Evolutionary conservation across 345 rosid species (phyloP), one percentile per base, ranked within the genome.

Genomic region (Lagerstroemia speciosa): DNA sequence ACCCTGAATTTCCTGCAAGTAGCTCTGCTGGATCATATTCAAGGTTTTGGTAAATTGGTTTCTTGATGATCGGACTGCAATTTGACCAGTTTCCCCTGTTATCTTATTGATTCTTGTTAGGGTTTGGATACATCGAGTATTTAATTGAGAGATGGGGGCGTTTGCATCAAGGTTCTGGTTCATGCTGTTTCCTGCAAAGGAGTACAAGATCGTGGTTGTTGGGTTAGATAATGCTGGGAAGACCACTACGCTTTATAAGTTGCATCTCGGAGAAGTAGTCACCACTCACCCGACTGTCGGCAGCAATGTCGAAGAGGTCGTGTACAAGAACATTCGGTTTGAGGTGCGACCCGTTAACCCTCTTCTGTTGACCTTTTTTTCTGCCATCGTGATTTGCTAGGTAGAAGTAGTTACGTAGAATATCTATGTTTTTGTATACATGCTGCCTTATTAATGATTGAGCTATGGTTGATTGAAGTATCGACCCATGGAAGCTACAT

Each of bases 221-320:
- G 99, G 99, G 65, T 83, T 94, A 75, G 99, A 94, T 77, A 89
- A 91, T 81, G 98, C 99, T 1, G 97, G 99, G 43, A 91, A 94
- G 84, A 94, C 97, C 38, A 94, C 98, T 27, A 91, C 98, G 68
- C 97, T 94, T 82, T 94, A 92, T 77, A 91, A 92, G 71, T 82
- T 94, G 74, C 98, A 91, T 33, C 75, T 94, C 24, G 99, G 98
- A 6, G 99, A 94, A 78, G 99, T 94, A 16, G 98, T 94, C 14
- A 89, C 98, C 22, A 94, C 99, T 55, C 97, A 94, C 77, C 96
- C 99, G 53, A 89, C 99, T 0, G 96, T 94, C 20, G 98, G 97
- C 0, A 94, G 98, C 73, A 94, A 94, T 46, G 99, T 94, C 16
- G 99, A 94, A 67, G 99, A 91, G 84, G 92, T 94, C 58, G 93